Conservation (phyloP, 2,329 filamentous ascomycete genomes). For the Acrocalymma vagum region DNA sequence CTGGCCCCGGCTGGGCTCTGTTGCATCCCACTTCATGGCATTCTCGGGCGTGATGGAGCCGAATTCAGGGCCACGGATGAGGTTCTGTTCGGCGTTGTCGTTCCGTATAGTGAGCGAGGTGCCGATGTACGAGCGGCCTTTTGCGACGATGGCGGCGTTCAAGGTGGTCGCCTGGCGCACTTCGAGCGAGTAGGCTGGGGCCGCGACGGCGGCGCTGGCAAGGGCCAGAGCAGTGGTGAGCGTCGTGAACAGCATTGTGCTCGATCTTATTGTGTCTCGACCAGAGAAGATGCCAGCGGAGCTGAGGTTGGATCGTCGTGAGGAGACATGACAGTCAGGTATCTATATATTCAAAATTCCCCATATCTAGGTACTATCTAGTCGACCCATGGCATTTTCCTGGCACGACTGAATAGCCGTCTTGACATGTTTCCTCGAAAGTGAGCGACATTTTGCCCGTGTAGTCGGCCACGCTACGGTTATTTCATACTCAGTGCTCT, state of each 20-base stretch:
- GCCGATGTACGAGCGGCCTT: constrained; percentile 44
- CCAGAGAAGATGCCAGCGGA: background rate
- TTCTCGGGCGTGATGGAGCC: constrained; percentile 49
- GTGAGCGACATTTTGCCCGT: constrained; percentile 11
- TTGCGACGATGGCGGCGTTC: constrained; percentile 28
- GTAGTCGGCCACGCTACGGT: constrained; percentile 7
- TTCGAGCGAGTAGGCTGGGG: constrained; percentile 21
- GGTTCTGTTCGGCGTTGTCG: constrained; percentile 36
- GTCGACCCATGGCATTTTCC: constrained; percentile 1
- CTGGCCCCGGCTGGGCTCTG: constrained; percentile 41
- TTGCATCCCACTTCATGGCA: constrained; percentile 51
- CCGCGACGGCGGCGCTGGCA: constrained; percentile 18
- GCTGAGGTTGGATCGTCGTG: background rate
- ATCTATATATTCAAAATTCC: constrained; percentile 6
- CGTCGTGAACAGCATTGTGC: constrained; percentile 26
- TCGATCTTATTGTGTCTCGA: background rate
- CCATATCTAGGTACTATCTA: constrained; percentile 2
- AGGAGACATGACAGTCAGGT: background rate
- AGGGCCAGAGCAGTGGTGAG: constrained; percentile 30
- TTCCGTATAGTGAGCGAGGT: constrained; percentile 45
- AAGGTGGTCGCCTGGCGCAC: constrained; percentile 28
- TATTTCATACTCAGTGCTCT: constrained; percentile 2
- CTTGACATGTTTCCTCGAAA: constrained; percentile 19
- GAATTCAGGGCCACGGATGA: constrained; percentile 35
- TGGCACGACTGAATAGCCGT: constrained; percentile 16